Conservation (phyloP, 1,139 yeast genomes). For the Debaryomycetaceae sp. region DNA sequence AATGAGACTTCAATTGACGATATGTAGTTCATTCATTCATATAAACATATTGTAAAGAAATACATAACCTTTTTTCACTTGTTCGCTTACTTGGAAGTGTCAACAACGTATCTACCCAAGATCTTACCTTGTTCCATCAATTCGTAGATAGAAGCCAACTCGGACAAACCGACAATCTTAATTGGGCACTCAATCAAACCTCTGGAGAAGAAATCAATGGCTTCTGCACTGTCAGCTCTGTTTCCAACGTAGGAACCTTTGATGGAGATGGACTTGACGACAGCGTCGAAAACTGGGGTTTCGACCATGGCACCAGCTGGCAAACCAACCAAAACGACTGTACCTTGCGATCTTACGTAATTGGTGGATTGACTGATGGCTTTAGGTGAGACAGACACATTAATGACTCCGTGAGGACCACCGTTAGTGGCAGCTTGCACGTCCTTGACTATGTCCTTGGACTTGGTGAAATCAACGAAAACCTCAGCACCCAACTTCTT, state of each 20-base stretch:
- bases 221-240: conserved; percentile 77
- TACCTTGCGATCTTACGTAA: conserved; percentile 67
- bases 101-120: conserved; percentile 76
- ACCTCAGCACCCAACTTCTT: conserved; percentile 63
- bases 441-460: conserved; percentile 55
- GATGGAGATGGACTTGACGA: conserved; percentile 59
- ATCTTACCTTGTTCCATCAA: conserved; percentile 70
- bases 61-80: background rate
- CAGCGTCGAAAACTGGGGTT: conserved; percentile 63
- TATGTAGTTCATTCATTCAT: background rate
- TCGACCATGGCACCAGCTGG: conserved; percentile 69
- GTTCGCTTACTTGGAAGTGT: conserved; percentile 48
- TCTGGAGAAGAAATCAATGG: conserved; percentile 67
- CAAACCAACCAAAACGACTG: conserved; percentile 69
- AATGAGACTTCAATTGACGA: background rate
- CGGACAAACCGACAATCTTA: conserved; percentile 65
- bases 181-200: conserved; percentile 70
- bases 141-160: conserved; percentile 58
- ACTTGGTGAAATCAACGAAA: conserved; percentile 59
- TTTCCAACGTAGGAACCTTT: conserved; percentile 78
- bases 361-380: conserved; percentile 63
- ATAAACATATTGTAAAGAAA: background rate
- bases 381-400: conserved; percentile 67
- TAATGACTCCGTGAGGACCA: conserved; percentile 74
- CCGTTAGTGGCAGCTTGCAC: conserved; percentile 63